A percentile compares a stretch with the other conserved stretches of the same genome.
These are phyloP conservation scores for Trichomonascus vanleenenianus DNA, from an alignment of 805 yeast genomes.

Conservation along the genomic window DNA sequence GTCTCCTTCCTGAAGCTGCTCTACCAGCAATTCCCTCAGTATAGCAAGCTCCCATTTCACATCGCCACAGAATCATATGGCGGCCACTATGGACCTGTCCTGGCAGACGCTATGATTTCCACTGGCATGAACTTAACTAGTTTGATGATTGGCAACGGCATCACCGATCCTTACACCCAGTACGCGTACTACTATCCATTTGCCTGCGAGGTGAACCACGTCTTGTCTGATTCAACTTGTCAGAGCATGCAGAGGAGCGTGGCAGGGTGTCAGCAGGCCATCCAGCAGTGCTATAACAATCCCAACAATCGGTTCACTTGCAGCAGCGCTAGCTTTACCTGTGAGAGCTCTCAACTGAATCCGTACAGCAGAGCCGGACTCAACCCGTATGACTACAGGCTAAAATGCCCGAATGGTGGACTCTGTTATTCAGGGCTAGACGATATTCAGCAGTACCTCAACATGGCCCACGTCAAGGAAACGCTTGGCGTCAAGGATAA, in stretches of 20 bases:
- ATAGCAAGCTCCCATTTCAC: conserved; percentile 53
- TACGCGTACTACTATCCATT: conserved; percentile 77
- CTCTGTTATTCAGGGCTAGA: conserved; percentile 51
- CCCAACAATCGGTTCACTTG: conserved; percentile 61
- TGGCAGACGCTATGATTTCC: conserved; percentile 48
- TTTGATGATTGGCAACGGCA: conserved; percentile 86
- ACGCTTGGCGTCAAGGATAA: conserved; percentile 57
- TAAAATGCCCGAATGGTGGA: conserved; percentile 41
- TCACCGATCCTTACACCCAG: conserved; percentile 78
- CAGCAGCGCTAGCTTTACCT: conserved; percentile 77
- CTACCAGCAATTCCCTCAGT: conserved; percentile 76
- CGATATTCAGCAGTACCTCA: conserved; percentile 44
- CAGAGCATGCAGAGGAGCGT: conserved; percentile 50
- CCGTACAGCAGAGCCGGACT: conserved; percentile 55
- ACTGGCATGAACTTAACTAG: conserved; percentile 61
- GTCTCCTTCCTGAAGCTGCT: conserved; percentile 76
- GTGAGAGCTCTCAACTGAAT: conserved; percentile 57
- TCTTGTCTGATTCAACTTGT: conserved; percentile 61
- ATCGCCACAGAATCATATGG: conserved; percentile 93
- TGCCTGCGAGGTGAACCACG: conserved; percentile 85
- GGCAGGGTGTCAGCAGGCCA: conserved; percentile 57
- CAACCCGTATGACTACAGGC: conserved; percentile 60
- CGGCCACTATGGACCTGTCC: conserved; percentile 88
- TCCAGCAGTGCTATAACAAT: conserved; percentile 61
- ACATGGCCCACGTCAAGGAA: conserved; percentile 44